Evolutionary conservation across 805 yeast species (phyloP), one percentile per base, ranked within the genome.

Genomic region (Blastobotrys muscicola): DNA sequence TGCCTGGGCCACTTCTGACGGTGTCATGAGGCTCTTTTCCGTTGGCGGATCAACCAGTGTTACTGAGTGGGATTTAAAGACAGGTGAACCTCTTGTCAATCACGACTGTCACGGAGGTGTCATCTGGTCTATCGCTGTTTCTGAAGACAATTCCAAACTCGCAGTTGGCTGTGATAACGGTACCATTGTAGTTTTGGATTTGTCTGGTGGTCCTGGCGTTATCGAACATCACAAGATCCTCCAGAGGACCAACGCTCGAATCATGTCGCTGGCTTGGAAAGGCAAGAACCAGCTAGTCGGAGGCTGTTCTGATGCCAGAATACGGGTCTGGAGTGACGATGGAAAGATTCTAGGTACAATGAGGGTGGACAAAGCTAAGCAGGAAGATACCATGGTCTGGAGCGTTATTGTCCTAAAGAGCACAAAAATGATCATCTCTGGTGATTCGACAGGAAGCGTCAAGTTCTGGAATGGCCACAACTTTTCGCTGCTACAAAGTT

Each of bases 161-260:
- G 85, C 95, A 1, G 84, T 85, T 0, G 98, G 97, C 3, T 90
- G 97, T 62, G 98, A 92, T 53, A 94, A 89, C 58, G 98, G 98
- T 16, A 71, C 85, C 5, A 87, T 90, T 8, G 94, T 84, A 1
- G 61, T 92, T 3, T 70, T 87, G 12, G 86, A 86, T 56, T 77
- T 89, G n/a, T 69, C 85, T 6, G 95, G 92, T 10, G 96, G 95
- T 12, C 70, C 69, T n/a, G 95, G 94, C 8, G 74, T 74, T 14
- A 67, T 90, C 53, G 95, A 85, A 58, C 86, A 82, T 59, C 81
- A 74, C 45, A 64, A 72, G 23, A 76, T 86, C 41, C 70, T 92
- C 48, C 92, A 84, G 62, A 75, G 95, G 65, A 94, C 85, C 58
- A 86, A 81, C 44, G 74, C 86, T 38, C 72, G 96, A 59, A 82